Base-by-base conservation (phyloP, 2,329 filamentous ascomycete species). In the Claviceps humidiphila region DNA sequence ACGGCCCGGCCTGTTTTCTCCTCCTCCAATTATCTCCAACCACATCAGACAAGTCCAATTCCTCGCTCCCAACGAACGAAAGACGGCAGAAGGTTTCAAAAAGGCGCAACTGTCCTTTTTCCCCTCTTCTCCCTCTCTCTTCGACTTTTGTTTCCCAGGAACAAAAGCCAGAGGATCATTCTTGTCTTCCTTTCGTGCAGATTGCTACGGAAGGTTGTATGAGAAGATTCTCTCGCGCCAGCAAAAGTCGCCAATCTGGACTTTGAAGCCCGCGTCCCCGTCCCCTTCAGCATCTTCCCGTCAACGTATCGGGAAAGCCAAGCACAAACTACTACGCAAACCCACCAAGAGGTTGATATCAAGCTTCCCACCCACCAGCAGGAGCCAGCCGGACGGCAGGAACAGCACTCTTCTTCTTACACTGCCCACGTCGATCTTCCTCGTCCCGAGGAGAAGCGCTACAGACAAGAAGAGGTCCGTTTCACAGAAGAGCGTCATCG, bases 231-330 rank as follows among this genome's bases (percentile, higher is more conserved):
- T 76, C 74, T 72, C 69, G 73, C 82, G 75, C 74, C 72, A 71
- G 70, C 63, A 83, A 82, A 86, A 84, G 83, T 85, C 85, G 88
- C 77, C 88, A 96, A 89, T 80, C 90, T 96, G 90, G 90, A 96
- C 88, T 96, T 95, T 93, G 90, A 95, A 87, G 89, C 90, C 77
- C 87, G 89, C 76, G 87, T 96, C 76, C 89, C 91, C 80, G 93
- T 97, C 76, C 91, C 91, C 77, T 95, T 96, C 84, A 96, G 89
- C 87, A 87, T 96, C 86, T 96, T 97, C 84, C 91, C 91, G 79
- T 95, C 89, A 74, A 88, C 89, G 75, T 97, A 96, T 82, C 82
- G 86, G 71, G 77, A 77, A 70, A 70, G 68, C 66, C 70, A 69
- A 59, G 62, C 63, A 57, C 64, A 70, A 59, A 77, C 74, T 59